A percentile compares a stretch with the other conserved stretches of the same genome.
Conservation (phyloP, 2,329 filamentous ascomycete species). For the Sporothrix schenckii region DNA sequence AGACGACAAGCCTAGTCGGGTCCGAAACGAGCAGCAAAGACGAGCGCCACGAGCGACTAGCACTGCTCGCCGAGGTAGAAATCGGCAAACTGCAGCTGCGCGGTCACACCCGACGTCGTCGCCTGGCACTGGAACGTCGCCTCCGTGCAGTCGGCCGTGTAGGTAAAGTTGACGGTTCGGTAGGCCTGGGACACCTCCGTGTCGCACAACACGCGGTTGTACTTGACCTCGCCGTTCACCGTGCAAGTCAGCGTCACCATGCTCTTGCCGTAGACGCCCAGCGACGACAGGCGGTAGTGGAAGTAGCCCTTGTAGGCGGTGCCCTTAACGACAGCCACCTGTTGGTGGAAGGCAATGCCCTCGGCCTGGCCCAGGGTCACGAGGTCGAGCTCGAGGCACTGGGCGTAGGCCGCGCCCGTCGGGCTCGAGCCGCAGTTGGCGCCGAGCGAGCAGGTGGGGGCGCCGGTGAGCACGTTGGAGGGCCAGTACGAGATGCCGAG, state of each 20-base stretch:
- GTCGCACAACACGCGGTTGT: not conserved
- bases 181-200: conserved; percentile 7
- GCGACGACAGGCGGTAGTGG: conserved; percentile 13
- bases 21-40: not conserved
- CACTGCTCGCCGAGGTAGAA: conserved; percentile 22
- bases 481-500: conserved; percentile 23
- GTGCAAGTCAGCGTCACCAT: conserved; percentile 27
- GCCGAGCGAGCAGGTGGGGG: conserved; percentile 23
- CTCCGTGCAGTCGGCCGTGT: conserved; percentile 23
- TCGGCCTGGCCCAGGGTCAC: conserved; percentile 6
- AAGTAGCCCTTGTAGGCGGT: conserved; percentile 22
- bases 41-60: not conserved
- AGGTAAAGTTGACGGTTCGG: not conserved
- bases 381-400: conserved; percentile 25
- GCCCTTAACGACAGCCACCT: conserved; percentile 13
- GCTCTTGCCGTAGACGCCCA: conserved; percentile 14
- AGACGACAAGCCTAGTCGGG: not conserved
- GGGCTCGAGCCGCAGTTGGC: conserved; percentile 21
- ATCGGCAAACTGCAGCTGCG: conserved; percentile 26
- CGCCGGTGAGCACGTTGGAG: not conserved
- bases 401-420: conserved; percentile 2
- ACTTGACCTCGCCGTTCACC: conserved; percentile 25
- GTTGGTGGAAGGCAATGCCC: conserved; percentile 22
- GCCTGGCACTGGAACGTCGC: conserved; percentile 22
- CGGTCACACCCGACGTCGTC: conserved; percentile 21